Evolutionary conservation across 805 yeast genomes (phyloP), one percentile per base, ranked within the genome.

Genomic region (Cyberlindnera bimundalis): DNA sequence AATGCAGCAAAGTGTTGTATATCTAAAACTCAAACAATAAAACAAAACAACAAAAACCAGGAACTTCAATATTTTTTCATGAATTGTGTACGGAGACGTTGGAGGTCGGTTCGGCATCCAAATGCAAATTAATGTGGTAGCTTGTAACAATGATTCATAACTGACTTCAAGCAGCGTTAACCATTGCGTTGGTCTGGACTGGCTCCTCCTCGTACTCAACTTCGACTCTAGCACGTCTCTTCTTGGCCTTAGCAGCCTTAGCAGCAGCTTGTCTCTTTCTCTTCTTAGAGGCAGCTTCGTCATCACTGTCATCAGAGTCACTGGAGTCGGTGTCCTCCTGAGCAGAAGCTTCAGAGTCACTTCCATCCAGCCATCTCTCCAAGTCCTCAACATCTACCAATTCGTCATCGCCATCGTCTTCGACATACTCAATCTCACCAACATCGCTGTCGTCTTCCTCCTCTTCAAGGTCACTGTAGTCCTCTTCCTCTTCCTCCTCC

Each of bases 321-420:
- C 55, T 47, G 43, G 69, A 56, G 46, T 55, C 55, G 26, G 55
- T 52, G 11, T 56, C 60, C 10, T 53, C 53, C 51, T 61, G 33
- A 50, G 59, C 29, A 59, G 65, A 47, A 6, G 54, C 57, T 27
- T 66, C 79, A 29, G 71, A 62, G 33, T 60, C 72, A 42, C 63
- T 58, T 24, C 76, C 82, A 33, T 63, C 86, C 39, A 84, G 68
- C 97, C 97, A 91, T 64, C 78, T 81, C 64, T 90, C 93, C 50
- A 90, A 69, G 55, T 91, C 96, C 67, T 90, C 97, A 68, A 91
- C 77, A 59, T 93, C 97, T 19, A 88, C 96, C 51, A 88, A 89
- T 45, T 84, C 96, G 17, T 85, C 95, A 13, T 83, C 95, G 42
- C 85, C 96, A 37, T 85, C 96, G 47, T 81, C 96, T 52, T 81